Evolutionary conservation across 2,329 filamentous ascomycete genomes (phyloP), one percentile per base, ranked within the genome.

Genomic region (Malbranchea cinnamomea): DNA sequence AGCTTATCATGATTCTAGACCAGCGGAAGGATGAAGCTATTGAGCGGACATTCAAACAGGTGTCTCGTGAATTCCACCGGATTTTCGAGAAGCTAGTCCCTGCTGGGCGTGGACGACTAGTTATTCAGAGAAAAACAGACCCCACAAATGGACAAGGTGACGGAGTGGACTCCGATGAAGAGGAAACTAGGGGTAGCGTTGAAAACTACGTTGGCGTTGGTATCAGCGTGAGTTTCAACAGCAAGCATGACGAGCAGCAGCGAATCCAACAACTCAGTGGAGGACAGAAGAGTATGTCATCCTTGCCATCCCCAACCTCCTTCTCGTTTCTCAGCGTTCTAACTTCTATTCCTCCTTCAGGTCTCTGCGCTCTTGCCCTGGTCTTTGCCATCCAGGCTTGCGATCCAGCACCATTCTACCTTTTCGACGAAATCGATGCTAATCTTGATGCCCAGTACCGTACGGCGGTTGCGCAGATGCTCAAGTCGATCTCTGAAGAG

Each of bases 361-460:
- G 82, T 71, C 65, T 95, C 38, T 95, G 87, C 55, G 89, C 89
- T 6, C 71, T 98, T n/a, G 91, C 89, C 25, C 72, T 98, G 30
- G 91, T 98, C 43, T 98, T 98, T 52, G 89, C 89, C n/a, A 91
- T 98, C 43, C 89, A 98, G 57, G 82, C 85, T 43, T 93, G 87
- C 36, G 89, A 98, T 52, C 89, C 87, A 6, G 91, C 87, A 25
- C 89, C 89, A 1, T 95, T 98, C 67, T 94, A 98, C 53, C 85
- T 98, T 47, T 98, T 98, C 45, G 89, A 98, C 54, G 89, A 98
- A 57, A 93, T 98, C 40, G 89, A 98, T 50, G 89, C 89, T 54
- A 98, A 98, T 52, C 70, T 98, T 14, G 89, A 98, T 53, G 85
- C 89, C 1, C 89, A 98, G 57, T 98, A 98, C 62, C 79, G 89